Evolutionary conservation across 2,329 filamentous ascomycete species (phyloP), one percentile per base, ranked within the genome.

Genomic region (Elsinoe fawcettii): DNA sequence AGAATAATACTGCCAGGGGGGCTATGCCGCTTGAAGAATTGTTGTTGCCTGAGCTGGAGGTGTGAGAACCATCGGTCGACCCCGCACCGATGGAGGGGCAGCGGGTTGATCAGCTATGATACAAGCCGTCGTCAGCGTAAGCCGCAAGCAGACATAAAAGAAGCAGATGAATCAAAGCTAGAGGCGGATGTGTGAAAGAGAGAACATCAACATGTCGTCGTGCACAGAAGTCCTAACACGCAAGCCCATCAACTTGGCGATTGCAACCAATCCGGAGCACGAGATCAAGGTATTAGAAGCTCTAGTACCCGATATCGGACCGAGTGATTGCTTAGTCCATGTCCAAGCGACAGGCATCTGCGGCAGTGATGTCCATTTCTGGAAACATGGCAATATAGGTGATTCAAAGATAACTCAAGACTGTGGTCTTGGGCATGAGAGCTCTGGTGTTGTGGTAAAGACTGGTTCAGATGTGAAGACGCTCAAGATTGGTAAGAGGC

Each of bases 321-420:
- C 65, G 11, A 57, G 65, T 23, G 66, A 69, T 22, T 67, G 66
- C 55, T 60, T 91, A 64, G 83, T 93, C 56, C 83, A 86, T 66
- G 78, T 91, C 63, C 85, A 85, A 74, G 91, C 86, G 75, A 93
- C 88, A 1, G 88, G 88, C 65, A 91, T 93, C 72, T 93, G 88
- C 75, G 88, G 88, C 58, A 90, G 86, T 59, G 83, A 87, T 63
- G 78, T 87, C 60, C 84, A 87, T 66, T 84, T 86, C 63, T 87
- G 83, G 83, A 83, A 83, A 63, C 73, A 75, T 0, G 83, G 83
- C n/a, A 70, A 76, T 8, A 86, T 87, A 65, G 83, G 84, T 1
- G 74, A 77, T 1, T 73, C 85, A 2, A 75, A 80, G 0, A 77
- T 87, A 6, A 77, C 83, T 58, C 80, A 80, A 11, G 81, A 86